phyloP scores from a whole-genome alignment of 2,329 filamentous ascomycete genomes.

The Thermoascus crustaceus region DNA sequence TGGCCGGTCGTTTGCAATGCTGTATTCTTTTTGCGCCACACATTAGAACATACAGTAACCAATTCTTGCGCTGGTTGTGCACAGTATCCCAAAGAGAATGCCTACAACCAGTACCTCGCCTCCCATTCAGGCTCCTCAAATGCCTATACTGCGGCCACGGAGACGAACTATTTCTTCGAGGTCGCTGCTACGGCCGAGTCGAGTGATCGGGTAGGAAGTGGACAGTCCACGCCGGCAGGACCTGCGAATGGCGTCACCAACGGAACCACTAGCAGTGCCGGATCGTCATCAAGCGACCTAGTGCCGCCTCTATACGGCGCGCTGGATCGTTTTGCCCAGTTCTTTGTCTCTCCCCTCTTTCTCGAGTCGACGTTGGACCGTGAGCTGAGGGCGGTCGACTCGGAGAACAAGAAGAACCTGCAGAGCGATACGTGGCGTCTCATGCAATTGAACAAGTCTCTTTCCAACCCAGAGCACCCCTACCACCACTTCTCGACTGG shows the following conservation, averaged over 20 bases:
- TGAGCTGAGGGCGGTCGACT: conserved; percentile 82
- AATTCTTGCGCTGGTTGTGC: conserved; percentile 1
- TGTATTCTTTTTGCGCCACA: too few relatives aligned
- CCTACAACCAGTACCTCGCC: conserved; percentile 87
- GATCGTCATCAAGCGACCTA: conserved; percentile 13
- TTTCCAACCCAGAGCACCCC: conserved; percentile 81
- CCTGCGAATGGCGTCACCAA: conserved; percentile 12
- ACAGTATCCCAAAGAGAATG: conserved; percentile 86
- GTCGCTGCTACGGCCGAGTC: conserved; percentile 66
- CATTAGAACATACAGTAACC: neutral
- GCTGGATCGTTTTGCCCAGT: conserved; percentile 85
- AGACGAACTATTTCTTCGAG: conserved; percentile 98
- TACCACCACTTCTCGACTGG: conserved; percentile 90
- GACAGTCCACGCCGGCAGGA: conserved; percentile 19
- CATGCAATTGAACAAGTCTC: conserved; percentile 76
- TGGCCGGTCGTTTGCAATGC: too few relatives aligned
- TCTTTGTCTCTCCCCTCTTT: conserved; percentile 85
- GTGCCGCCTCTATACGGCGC: conserved; percentile 66
- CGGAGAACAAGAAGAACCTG: conserved; percentile 95
- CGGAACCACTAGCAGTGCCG: conserved; percentile 14
- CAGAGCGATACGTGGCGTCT: conserved; percentile 84
- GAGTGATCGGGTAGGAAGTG: conserved; percentile 20
- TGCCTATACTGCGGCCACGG: conserved; percentile 85
- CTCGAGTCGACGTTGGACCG: conserved; percentile 75
- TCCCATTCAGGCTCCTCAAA: conserved; percentile 88